phyloP scores from a whole-genome alignment of 257 asterid species.

The Echium plantagineum region DNA sequence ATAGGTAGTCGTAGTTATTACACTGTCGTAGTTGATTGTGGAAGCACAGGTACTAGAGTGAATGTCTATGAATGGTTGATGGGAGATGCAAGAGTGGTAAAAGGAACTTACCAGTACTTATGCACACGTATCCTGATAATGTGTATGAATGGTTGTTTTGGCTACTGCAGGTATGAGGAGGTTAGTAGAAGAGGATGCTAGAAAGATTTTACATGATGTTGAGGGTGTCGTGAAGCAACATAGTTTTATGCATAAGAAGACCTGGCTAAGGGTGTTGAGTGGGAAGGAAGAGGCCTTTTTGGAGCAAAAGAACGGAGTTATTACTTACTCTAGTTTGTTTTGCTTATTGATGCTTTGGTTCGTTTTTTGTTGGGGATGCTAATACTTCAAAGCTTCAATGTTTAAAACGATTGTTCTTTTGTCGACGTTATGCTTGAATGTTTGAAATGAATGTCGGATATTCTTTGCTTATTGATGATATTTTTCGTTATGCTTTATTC shows the following conservation, averaged over 20 bases:
- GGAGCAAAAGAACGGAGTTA: too few relatives aligned
- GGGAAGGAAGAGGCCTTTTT: slow-evolving; percentile 88
- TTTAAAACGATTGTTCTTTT: too few relatives aligned
- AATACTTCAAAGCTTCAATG: too few relatives aligned
- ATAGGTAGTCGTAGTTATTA: slow-evolving; percentile 14
- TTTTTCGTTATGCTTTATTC: too few relatives aligned
- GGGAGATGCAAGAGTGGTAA: slow-evolving; percentile 15
- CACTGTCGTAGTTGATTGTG: slow-evolving; percentile 79
- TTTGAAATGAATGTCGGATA: too few relatives aligned
- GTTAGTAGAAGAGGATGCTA: slow-evolving; percentile 28
- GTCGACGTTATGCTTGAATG: too few relatives aligned
- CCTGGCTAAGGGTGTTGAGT: slow-evolving; percentile 63
- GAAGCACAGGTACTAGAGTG: slow-evolving; percentile 79
- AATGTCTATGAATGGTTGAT: slow-evolving; percentile 55
- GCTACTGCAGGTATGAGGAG: slow-evolving; percentile 90
- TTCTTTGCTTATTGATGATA: too few relatives aligned
- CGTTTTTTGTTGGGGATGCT: too few relatives aligned
- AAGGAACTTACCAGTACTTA: slow-evolving; percentile 38
- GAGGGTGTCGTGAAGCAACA: slow-evolving; percentile 37
- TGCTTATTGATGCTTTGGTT: too few relatives aligned
- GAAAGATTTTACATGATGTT: slow-evolving; percentile 29
- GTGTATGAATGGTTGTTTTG: slow-evolving; percentile 36
- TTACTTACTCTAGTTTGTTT: too few relatives aligned
- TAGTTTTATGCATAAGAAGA: slow-evolving; percentile 33
- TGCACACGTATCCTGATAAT: slow-evolving; percentile 44